A percentile compares a stretch with the other conserved stretches of the same genome.
These are phyloP conservation scores for Begonia peltatifolia DNA, from an alignment of 306 rosid species.

Conservation along the genomic window DNA sequence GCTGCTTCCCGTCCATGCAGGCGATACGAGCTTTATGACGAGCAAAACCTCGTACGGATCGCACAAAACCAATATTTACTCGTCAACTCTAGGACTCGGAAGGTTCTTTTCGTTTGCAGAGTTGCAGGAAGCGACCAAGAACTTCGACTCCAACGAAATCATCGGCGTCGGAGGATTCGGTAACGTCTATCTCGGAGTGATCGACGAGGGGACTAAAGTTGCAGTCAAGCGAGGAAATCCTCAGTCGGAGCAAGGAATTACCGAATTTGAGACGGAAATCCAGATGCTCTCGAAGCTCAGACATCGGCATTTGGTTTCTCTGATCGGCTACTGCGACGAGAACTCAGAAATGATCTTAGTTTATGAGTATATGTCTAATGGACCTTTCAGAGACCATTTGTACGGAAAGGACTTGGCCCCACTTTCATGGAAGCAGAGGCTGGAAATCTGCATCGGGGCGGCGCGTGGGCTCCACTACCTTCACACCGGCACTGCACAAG, in stretches of 20 bases:
- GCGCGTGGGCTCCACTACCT: constrained; percentile 44
- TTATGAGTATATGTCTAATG: constrained; percentile 44
- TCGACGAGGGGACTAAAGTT: constrained; percentile 27
- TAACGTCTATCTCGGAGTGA: constrained; percentile 26
- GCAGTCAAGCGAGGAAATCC: constrained; percentile 41
- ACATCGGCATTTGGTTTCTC: constrained; percentile 38
- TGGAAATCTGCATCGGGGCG: constrained; percentile 33
- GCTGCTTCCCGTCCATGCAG: constrained; percentile 34
- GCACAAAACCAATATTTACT: constrained; percentile 16
- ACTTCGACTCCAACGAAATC: constrained; percentile 25
- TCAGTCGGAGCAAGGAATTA: constrained; percentile 36
- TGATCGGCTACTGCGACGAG: constrained; percentile 41
- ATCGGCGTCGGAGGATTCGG: constrained; percentile 49
- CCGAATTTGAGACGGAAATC: constrained; percentile 36
- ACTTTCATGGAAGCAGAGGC: constrained; percentile 31
- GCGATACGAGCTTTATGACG: constrained; percentile 25
- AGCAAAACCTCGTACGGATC: constrained; percentile 25
- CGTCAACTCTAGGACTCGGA: constrained; percentile 29
- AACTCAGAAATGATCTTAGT: constrained; percentile 38
- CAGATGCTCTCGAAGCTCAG: constrained; percentile 43
- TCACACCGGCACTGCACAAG: constrained; percentile 39
- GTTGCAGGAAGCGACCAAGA: constrained; percentile 35
- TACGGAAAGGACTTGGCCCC: constrained; percentile 26
- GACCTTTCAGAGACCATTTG: constrained; percentile 36
- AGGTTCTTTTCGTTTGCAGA: constrained; percentile 30